Evolutionary conservation across 2,329 filamentous ascomycete genomes (phyloP).

Genomic region (Allantophomopsis lycopodina): DNA sequence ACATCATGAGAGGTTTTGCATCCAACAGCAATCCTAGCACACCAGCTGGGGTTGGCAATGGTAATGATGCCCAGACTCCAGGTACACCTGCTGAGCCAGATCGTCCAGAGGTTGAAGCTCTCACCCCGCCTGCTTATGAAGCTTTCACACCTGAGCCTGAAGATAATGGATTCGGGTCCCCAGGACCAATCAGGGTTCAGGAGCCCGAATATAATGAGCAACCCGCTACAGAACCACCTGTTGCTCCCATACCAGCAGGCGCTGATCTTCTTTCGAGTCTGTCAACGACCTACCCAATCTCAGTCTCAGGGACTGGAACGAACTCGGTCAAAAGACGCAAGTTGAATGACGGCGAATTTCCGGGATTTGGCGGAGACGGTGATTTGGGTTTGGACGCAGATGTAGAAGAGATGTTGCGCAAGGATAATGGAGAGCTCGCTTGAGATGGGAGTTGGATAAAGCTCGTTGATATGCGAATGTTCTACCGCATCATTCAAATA

Average conservation of each 20-base stretch:
- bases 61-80: slow-evolving; percentile 21
- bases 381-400: slow-evolving; percentile 45
- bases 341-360: slow-evolving; percentile 29
- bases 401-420: slow-evolving; percentile 41
- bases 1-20: slow-evolving; percentile 74
- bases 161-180: slow-evolving; percentile 20
- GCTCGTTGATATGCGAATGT: too few relatives aligned
- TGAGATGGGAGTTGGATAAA: too few relatives aligned
- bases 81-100: slow-evolving; percentile 44
- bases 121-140: slow-evolving; percentile 66
- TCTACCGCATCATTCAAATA: too few relatives aligned
- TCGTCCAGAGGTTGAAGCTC: slow-evolving; percentile 70
- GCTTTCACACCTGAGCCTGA: slow-evolving; percentile 29
- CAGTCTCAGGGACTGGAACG: slow-evolving; percentile 7
- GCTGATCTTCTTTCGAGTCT: slow-evolving; percentile 23
- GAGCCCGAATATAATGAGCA: slow-evolving; percentile 4
- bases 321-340: slow-evolving; percentile 30
- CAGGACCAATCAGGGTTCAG: slow-evolving; percentile 25
- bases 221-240: neutral
- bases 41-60: slow-evolving; percentile 30
- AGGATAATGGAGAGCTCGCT: slow-evolving; percentile 18
- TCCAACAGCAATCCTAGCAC: slow-evolving; percentile 37
- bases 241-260: slow-evolving; percentile 13
- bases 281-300: slow-evolving; percentile 16
- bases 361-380: slow-evolving; percentile 31